Base-by-base conservation (phyloP, 768 basidiomycete species). In the Tulasnella sp. region DNA sequence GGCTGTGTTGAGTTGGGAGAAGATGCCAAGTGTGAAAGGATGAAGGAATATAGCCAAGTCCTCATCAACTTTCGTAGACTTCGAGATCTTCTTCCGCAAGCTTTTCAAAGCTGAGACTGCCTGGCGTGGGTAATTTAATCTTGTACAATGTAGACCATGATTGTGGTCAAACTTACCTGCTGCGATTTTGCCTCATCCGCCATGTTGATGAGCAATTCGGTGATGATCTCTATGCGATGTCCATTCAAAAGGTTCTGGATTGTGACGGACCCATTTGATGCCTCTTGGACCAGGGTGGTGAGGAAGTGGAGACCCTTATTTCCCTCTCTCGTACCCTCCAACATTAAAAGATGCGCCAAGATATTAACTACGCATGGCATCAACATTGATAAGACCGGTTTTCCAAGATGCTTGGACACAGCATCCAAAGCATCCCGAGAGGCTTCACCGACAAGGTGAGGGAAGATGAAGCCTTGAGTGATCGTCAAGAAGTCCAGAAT, bases 1-100 rank as follows among this genome's bases (percentile, higher is more conserved):
- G 71, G 85, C 81, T 30, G 92, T 89, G 65, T 87, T 93, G 65
- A 96, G 78, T 63, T 83, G 76, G 0, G 88, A 82, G 19, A 97
- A 83, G 56, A 97, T 75, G 1, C 88, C 93, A 4, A 96, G 78
- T 72, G 93, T 84, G 63, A 90, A 78, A 7, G 74, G 74, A 69
- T 84, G 83, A 49, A 97, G 73, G 57, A 92, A 85, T 0, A 70
- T 69, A 21, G 77, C 75, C 38, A 87, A 69, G 59, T 67, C 66
- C 9, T 52, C 45, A 5, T 44, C 24, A 27, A 54, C 30, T 25
- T 12, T 49, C 11, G 19, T 29, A 24, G 46, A 4, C 44, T 31
- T 78, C 75, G 22, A 38, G 34, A 70, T 66, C 19, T 49, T 25
- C 66, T 64, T 59, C 69, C 58, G 22, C 63, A 63, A 38, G 66